These are phyloP conservation scores for Arabis alpina DNA, from an alignment of 345 rosid species.

Conservation along the genomic window DNA sequence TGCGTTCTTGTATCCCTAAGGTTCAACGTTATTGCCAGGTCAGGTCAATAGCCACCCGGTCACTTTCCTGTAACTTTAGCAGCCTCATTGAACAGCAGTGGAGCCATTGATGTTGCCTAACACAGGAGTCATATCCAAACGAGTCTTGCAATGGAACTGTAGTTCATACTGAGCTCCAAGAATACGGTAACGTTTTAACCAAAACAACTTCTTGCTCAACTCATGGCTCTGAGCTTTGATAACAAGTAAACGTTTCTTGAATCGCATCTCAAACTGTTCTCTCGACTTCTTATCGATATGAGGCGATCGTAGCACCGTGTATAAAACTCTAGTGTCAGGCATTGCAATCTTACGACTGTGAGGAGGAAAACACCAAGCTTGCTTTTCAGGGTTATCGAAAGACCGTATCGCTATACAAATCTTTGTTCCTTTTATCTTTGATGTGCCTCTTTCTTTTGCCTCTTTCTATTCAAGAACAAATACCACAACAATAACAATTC, in stretches of 20 bases:
- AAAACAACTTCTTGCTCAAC: slow-evolving; percentile 41
- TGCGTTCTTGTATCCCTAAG: background rate
- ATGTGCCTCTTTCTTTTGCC: slow-evolving; percentile 35
- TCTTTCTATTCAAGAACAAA: slow-evolving; percentile 52
- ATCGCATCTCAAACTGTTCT: slow-evolving; percentile 42
- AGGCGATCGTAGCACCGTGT: slow-evolving; percentile 41
- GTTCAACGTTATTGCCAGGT: no score
- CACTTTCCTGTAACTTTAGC: background rate
- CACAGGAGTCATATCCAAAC: slow-evolving; percentile 40
- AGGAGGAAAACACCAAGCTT: slow-evolving; percentile 42
- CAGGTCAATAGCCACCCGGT: no score
- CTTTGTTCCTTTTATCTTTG: slow-evolving; percentile 43
- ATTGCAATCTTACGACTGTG: slow-evolving; percentile 41
- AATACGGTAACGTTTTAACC: slow-evolving; percentile 42
- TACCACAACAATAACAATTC: background rate
- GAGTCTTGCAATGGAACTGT: slow-evolving; percentile 43
- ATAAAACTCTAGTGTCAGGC: slow-evolving; percentile 38
- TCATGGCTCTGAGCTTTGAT: slow-evolving; percentile 44
- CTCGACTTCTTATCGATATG: slow-evolving; percentile 43
- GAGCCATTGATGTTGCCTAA: slow-evolving; percentile 27
- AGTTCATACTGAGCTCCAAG: slow-evolving; percentile 43
- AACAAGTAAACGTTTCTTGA: slow-evolving; percentile 41
- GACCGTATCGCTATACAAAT: slow-evolving; percentile 42
- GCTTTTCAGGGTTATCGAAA: slow-evolving; percentile 35
- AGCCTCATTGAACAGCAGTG: slow-evolving; percentile 21